These are phyloP conservation scores for Luzula sylvatica DNA, from an alignment of 176 grass and related monocot species.

Conservation along the genomic window DNA sequence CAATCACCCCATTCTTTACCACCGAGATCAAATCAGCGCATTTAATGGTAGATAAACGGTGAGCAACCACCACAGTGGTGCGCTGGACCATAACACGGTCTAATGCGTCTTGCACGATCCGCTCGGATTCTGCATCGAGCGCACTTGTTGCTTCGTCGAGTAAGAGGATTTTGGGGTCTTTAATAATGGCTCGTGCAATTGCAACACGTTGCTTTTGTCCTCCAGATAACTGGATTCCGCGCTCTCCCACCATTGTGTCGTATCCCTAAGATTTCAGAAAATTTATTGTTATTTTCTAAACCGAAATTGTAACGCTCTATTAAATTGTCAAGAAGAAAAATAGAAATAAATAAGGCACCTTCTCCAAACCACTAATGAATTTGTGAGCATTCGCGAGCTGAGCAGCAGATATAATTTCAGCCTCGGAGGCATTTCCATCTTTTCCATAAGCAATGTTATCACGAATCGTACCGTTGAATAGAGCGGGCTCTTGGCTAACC, in stretches of 20 bases:
- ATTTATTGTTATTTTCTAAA: not conserved
- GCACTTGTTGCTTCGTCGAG: conserved; percentile 97
- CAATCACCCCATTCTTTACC: conserved; percentile 65
- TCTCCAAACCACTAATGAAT: conserved; percentile 63
- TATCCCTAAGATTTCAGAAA: conserved; percentile 65
- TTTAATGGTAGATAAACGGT: conserved; percentile 73
- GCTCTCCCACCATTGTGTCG: conserved; percentile 81
- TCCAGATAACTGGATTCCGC: conserved; percentile 75
- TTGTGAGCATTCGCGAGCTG: conserved; percentile 85
- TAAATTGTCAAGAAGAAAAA: not conserved
- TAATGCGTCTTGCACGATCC: conserved; percentile 80
- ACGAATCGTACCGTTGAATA: conserved; percentile 84
- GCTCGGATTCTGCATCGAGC: conserved; percentile 93
- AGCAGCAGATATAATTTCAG: conserved; percentile 65
- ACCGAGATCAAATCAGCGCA: conserved; percentile 65
- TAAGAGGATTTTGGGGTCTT: conserved; percentile 70
- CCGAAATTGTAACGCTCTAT: not conserved
- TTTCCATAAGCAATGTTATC: conserved; percentile 94
- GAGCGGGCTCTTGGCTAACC: conserved; percentile 88
- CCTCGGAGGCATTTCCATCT: conserved; percentile 64
- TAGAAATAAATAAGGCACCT: conserved; percentile 34
- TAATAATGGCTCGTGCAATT: conserved; percentile 74
- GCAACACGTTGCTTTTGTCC: conserved; percentile 93
- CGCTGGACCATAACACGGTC: conserved; percentile 76
- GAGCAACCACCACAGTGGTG: conserved; percentile 76